phyloP scores from a whole-genome alignment of 2,329 filamentous ascomycete species.

The Zymoseptoria tritici region DNA sequence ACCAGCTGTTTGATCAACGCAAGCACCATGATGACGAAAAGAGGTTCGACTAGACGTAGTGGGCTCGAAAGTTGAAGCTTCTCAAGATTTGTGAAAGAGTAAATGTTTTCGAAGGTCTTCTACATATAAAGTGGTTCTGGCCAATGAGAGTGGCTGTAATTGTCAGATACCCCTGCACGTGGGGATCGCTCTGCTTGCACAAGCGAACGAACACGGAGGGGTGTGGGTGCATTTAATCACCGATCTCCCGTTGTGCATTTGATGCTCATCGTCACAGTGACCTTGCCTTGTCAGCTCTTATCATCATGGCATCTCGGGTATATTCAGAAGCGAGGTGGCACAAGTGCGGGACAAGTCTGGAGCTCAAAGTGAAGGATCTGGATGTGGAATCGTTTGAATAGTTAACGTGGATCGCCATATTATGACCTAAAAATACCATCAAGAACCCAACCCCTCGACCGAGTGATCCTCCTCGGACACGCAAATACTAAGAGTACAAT shows the following conservation, averaged over 20 bases:
- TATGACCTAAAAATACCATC: neutral
- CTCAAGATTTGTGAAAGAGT: neutral
- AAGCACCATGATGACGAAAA: neutral
- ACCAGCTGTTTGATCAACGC: neutral
- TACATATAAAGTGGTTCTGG: neutral
- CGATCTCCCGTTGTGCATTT: neutral
- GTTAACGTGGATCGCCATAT: neutral
- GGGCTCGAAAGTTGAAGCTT: neutral
- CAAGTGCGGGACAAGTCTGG: neutral
- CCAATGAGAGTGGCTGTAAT: neutral
- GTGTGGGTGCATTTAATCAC: neutral
- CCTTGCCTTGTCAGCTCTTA: neutral
- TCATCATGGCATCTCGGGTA: neutral
- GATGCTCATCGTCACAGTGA: neutral
- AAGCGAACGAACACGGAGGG: neutral
- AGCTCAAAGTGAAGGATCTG: neutral
- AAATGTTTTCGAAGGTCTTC: neutral
- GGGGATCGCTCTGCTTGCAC: neutral
- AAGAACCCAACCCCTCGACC: neutral
- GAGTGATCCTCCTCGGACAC: neutral
- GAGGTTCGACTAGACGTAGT: neutral
- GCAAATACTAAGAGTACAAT: neutral
- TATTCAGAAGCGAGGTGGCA: neutral
- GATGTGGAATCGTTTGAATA: neutral
- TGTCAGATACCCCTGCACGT: neutral